Evolutionary conservation across 225 moss, liverwort and hornwort species (phyloP).

Genomic region (Pseudoscleropodium purum): DNA sequence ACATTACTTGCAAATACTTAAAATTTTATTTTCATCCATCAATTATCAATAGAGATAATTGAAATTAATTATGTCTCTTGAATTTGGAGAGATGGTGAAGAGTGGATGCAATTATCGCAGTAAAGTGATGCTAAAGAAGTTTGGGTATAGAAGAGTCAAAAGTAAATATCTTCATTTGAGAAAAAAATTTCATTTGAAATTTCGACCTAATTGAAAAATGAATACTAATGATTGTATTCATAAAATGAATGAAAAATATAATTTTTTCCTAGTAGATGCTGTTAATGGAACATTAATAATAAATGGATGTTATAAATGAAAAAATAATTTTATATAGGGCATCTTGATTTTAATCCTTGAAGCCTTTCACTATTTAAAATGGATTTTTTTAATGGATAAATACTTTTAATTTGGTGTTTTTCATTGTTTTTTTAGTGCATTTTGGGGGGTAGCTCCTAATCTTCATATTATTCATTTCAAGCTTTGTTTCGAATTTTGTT

Average conservation of each 20-base stretch:
- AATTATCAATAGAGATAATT: background rate
- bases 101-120: background rate
- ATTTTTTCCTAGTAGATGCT: too few species aligned
- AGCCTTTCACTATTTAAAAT: background rate
- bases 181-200: background rate
- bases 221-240: background rate
- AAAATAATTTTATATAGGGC: background rate
- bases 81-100: background rate
- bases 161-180: background rate
- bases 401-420: background rate
- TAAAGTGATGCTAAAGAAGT: background rate
- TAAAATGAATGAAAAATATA: background rate
- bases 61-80: background rate
- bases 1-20: background rate
- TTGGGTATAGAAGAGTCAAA: background rate
- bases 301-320: background rate
- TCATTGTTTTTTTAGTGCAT: background rate
- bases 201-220: background rate
- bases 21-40: background rate
- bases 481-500: too few species aligned
- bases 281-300: too few species aligned
- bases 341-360: background rate
- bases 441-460: rapidly evolving
- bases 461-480: background rate
- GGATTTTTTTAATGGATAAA: background rate